Base-by-base conservation (phyloP, 2,329 filamentous ascomycete species). In the Cordyceps pruinosa region DNA sequence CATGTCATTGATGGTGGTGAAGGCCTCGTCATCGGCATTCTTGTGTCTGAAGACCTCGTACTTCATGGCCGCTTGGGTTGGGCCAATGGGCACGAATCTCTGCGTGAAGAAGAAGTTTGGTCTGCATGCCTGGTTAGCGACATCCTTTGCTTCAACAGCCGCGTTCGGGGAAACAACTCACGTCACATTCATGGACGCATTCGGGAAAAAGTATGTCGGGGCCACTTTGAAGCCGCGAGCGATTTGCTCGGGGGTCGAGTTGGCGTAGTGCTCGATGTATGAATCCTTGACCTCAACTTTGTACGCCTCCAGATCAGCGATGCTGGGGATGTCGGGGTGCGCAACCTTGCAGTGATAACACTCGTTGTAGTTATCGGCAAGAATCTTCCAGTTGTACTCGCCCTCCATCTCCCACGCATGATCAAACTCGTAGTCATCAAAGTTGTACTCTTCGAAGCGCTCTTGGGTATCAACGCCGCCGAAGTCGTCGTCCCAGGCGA, bases 71-170 rank as follows among this genome's bases (percentile, higher is more conserved):
- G 78, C 79, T 42, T 69, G 75, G 35, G 70, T 73, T 0, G 83
- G 72, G 2, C 74, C 72, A 48, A 71, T 75, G 13, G 84, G 84
- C 13, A 86, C 73, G 68, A 85, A 85, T 58, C 82, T 75, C 65
- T 85, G 82, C 56, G 85, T 78, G 72, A 84, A 83, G 70, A 86
- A 80, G 68, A 85, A 85, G 69, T 85, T 74, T n/a, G 80, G 76
- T 15, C 78, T 80, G 19, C 2, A 7, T 10, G 28, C 41, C 61
- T 47, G 60, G 61, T 28, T 10, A 56, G 53, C 9, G 5, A 12
- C 3, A 4, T 30, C n/a, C n/a, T 45, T 21, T 13, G 3, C 9
- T 8, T 26, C n/a, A n/a, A 17, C 15, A 5, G 1, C 60, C 44
- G 49, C 15, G 17, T 15, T 2, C 58, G 42, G 7, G 32, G 32